These are phyloP conservation scores for Penicillium janthinellum DNA, from an alignment of 2,329 filamentous ascomycete genomes.

Conservation along the genomic window DNA sequence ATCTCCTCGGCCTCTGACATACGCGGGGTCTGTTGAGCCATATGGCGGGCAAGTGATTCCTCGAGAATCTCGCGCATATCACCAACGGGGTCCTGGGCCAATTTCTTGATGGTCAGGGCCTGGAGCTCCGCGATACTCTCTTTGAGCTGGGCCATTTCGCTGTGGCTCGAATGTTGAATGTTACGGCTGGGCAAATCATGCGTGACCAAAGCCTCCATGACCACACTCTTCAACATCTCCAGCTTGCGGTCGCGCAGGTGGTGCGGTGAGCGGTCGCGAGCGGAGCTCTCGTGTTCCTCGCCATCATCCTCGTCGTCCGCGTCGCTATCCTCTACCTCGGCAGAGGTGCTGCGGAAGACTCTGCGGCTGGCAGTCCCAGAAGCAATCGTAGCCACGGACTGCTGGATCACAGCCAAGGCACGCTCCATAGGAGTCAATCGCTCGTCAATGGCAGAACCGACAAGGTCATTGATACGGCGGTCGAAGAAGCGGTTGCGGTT, in stretches of 20 bases:
- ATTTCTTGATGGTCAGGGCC: constrained; percentile 42
- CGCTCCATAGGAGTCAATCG: constrained; percentile 80
- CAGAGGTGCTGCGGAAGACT: constrained; percentile 67
- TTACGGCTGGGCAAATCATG: constrained; percentile 39
- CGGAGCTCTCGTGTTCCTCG: constrained; percentile 52
- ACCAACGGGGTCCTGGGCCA: constrained; percentile 44
- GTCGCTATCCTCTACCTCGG: constrained; percentile 76
- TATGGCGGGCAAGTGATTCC: constrained; percentile 61
- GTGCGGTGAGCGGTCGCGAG: constrained; percentile 74
- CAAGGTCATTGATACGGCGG: constrained; percentile 81
- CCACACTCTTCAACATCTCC: constrained; percentile 72
- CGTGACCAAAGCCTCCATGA: constrained; percentile 66
- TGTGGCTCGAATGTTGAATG: constrained; percentile 30
- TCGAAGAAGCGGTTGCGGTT: constrained; percentile 87
- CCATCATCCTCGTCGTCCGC: constrained; percentile 92
- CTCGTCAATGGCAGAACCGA: constrained; percentile 74
- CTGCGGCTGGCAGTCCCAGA: constrained; percentile 59
- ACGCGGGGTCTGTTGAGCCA: constrained; percentile 55
- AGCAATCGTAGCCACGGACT: constrained; percentile 63
- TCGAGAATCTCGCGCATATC: constrained; percentile 66
- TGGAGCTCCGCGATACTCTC: constrained; percentile 43
- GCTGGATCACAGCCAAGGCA: constrained; percentile 74
- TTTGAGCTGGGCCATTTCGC: constrained; percentile 44
- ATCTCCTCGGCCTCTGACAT: constrained; percentile 56
- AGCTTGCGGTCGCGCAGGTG: constrained; percentile 68